Percentiles rank a stretch among this genome's conserved stretches.
phyloP scores from a whole-genome alignment of 1,139 yeast species.

The Entelexis sorbosivorans region DNA sequence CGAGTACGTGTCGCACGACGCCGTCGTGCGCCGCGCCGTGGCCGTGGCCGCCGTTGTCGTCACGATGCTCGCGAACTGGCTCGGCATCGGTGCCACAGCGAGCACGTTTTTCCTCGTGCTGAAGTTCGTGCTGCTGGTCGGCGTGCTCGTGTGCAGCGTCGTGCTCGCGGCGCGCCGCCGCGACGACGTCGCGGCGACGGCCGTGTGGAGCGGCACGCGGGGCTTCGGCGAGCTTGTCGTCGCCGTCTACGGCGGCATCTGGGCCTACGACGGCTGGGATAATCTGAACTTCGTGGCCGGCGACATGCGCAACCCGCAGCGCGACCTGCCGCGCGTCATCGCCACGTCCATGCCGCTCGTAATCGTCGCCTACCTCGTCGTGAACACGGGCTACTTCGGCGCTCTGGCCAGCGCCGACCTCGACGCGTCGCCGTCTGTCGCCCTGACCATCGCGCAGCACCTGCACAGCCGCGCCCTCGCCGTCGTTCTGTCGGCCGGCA shows the following conservation, averaged over 20 bases:
- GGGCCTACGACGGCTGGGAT: constrained; percentile 42
- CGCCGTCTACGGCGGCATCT: constrained; percentile 36
- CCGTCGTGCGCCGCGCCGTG: constrained; percentile 28
- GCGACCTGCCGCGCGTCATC: constrained; percentile 35
- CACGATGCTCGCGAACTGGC: constrained; percentile 29
- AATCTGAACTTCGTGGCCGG: constrained; percentile 36
- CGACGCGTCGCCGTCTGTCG: constrained; percentile 32
- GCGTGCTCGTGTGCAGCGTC: constrained; percentile 15
- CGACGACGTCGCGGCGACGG: not conserved
- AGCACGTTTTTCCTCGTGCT: constrained; percentile 32
- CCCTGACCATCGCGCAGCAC: constrained; percentile 30
- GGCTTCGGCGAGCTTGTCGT: constrained; percentile 30
- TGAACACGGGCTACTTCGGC: constrained; percentile 33
- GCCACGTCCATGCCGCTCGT: constrained; percentile 36
- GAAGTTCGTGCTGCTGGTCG: constrained; percentile 31
- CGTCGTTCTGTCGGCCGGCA: constrained; percentile 30
- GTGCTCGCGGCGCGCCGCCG: not conserved
- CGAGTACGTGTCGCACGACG: constrained; percentile 27
- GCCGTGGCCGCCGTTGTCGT: constrained; percentile 29
- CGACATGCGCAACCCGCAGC: constrained; percentile 32
- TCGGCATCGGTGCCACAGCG: constrained; percentile 32
- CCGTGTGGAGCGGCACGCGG: constrained; percentile 14
- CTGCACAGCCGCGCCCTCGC: constrained; percentile 29
- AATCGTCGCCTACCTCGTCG: constrained; percentile 31
- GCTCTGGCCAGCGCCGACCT: constrained; percentile 31